These are phyloP conservation scores for Trichoderma gracile DNA, from an alignment of 2,329 filamentous ascomycete genomes.

Conservation along the genomic window DNA sequence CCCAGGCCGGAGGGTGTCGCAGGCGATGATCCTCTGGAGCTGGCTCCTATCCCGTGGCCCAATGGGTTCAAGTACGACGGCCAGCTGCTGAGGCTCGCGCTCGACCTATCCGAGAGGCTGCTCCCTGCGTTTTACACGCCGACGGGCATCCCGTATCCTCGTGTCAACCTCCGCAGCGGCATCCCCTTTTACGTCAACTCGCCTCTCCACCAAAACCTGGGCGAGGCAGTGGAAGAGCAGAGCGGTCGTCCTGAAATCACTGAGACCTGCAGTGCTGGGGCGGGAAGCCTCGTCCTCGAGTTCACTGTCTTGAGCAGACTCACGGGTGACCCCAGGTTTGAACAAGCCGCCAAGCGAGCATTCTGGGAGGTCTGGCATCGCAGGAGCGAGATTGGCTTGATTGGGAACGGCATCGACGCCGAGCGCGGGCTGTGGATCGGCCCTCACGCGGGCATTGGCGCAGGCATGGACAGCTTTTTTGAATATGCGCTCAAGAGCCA, in stretches of 20 bases:
- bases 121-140: slow-evolving; percentile 89
- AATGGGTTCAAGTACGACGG: slow-evolving; percentile 83
- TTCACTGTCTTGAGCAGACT: slow-evolving; percentile 88
- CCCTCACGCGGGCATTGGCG: slow-evolving; percentile 88
- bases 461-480: slow-evolving; percentile 96
- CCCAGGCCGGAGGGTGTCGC: slow-evolving; percentile 43
- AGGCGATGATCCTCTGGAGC: slow-evolving; percentile 46
- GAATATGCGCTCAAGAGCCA: slow-evolving; percentile 96
- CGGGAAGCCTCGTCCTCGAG: slow-evolving; percentile 92
- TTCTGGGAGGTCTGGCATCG: slow-evolving; percentile 97
- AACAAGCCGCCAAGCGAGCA: slow-evolving; percentile 83
- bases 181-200: slow-evolving; percentile 92
- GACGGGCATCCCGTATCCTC: slow-evolving; percentile 90
- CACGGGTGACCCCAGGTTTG: slow-evolving; percentile 84
- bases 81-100: slow-evolving; percentile 83
- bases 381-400: slow-evolving; percentile 79
- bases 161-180: slow-evolving; percentile 87
- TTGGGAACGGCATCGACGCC: slow-evolving; percentile 89
- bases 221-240: slow-evolving; percentile 30
- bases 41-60: slow-evolving; percentile 66
- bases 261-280: slow-evolving; percentile 94
- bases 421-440: slow-evolving; percentile 89
- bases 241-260: slow-evolving; percentile 68
- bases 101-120: slow-evolving; percentile 79
- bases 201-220: slow-evolving; percentile 63